Evolutionary conservation across 148 eudicot species (phyloP).

Genomic region (Pharnaceum exiguum): DNA sequence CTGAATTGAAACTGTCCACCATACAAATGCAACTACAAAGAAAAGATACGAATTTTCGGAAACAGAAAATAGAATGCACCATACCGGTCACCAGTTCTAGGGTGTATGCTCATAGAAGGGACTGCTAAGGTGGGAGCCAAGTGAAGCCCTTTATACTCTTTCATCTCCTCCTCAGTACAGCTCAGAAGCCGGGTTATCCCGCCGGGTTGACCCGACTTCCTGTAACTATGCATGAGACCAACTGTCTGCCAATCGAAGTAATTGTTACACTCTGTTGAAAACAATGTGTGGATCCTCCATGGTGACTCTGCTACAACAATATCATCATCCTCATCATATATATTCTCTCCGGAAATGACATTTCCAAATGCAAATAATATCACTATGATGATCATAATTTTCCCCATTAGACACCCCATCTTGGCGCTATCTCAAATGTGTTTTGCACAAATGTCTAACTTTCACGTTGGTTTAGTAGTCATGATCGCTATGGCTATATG

Average conservation of each 20-base stretch:
- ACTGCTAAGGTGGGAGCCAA: conserved; percentile 96
- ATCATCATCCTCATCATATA: conserved; percentile 19
- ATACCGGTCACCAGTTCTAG: conserved; percentile 96
- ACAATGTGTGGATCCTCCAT: conserved; percentile 83
- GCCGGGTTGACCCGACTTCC: conserved; percentile 81
- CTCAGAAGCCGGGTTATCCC: conserved; percentile 91
- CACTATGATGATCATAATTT: conserved; percentile 8
- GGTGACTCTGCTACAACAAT: conserved; percentile 38
- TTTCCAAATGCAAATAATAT: conserved; percentile 13
- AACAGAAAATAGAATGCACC: neutral
- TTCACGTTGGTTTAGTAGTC: no score
- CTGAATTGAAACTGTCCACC: no score
- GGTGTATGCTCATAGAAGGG: conserved; percentile 92
- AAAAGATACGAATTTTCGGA: neutral
- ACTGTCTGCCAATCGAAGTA: conserved; percentile 99
- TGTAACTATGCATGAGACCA: conserved; percentile 81
- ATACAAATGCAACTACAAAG: neutral
- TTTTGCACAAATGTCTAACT: no score
- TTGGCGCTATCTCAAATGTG: neutral
- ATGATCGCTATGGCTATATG: no score
- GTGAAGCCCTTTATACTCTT: conserved; percentile 61
- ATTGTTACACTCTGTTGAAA: conserved; percentile 91
- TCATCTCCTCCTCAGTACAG: conserved; percentile 83
- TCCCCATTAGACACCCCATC: conserved; percentile 30
- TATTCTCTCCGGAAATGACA: conserved; percentile 13